Base-by-base conservation (phyloP, 495 filamentous ascomycete genomes). In the Letharia lupina region DNA sequence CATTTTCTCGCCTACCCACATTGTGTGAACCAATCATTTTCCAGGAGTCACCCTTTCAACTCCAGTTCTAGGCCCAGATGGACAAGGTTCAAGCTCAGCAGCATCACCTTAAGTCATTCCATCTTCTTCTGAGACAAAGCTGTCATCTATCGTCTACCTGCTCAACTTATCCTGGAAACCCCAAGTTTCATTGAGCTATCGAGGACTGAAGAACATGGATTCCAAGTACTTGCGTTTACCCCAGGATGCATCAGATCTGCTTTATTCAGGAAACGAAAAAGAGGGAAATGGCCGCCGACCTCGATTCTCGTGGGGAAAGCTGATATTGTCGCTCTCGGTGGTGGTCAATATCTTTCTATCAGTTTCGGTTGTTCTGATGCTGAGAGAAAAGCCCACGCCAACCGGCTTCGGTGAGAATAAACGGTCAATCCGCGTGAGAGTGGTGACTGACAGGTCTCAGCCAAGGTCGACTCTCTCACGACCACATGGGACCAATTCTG, bases 401-500 rank as follows among this genome's bases (percentile, higher is more conserved):
- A 18, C 28, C 13, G 31, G 52, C 15, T 56, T 33, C 31, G 52
- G 52, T 56, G 28, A 56, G 52, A 5, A 35, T 56, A 33, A 3
- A 52, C 11, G 18, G 31, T 4, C 52, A 15, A 6, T 33, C 28
- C 28, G 52, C 35, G 52, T 56, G 28, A 35, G 31, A 35, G 16
- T 35, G 23, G 23, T 31, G 13, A 16, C 52, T 56, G 52, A 56
- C 28, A 13, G 13, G 28, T 35, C 31, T 57, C 15, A 57, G 54
- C 54, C 54, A 57, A 57, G 16, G 54, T 57, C 15, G 54, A 57
- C 7, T 20, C 54, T 37, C 31, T 57, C 7, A 37, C 31, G 33
- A 62, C 60, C n/a, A 62, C 60, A 45, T 69, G 66, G 66, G 54
- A 45, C 5, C 47, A 61, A 35, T 61, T 67, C 33, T 54, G 42